Base-by-base conservation (phyloP, 768 basidiomycete species). In the Crepidotus variabilis region DNA sequence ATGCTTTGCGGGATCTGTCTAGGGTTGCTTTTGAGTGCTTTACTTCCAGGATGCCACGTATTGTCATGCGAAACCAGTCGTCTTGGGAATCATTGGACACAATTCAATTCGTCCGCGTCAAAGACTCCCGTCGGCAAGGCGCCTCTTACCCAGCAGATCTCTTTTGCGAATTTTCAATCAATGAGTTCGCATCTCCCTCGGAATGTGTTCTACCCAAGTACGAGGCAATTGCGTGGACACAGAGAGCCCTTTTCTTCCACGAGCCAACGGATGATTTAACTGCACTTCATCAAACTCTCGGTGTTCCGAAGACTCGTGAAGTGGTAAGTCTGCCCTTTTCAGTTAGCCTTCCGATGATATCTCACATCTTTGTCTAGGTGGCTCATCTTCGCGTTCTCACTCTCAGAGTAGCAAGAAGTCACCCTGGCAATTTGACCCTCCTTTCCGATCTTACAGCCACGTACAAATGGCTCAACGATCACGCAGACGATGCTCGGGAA, bases 61-160 rank as follows among this genome's bases (percentile, higher is more conserved):
- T 52, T 32, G 18, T 60, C 6, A 54, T 63, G 62, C 35, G 51
- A 16, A 18, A 21, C 8, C n/a, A 22, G 10, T 28, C 16, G 2
- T 7, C 16, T 4, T 62, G 61, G 61, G 22, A 32, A 2, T 47
- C 45, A 2, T 50, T 78, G 24, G 69, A 75, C 47, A 7, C 53
- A n/a, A 56, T 77, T 6, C 60, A 69, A 3, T 81, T 81, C 52
- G 67, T 79, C 49, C 75, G 75, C 4, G 66, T 71, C 0, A 49
- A 65, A 28, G 47, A 23, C 16, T 33, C 43, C 23, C 57, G 56
- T 8, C 53, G 57, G 33, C 60, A 54, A 14, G 52, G 54, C 7
- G 58, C 57, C 0, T 50, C 62, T 10, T 60, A 59, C 51, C 8
- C 58, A 22, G 33, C 53, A 14, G 50, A 52, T 22, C 47, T 56